Percentiles rank a stretch among this genome's conserved stretches.
Evolutionary conservation across 1,284 basidiomycete species (phyloP).

Genomic region (Phlebopus sp.): DNA sequence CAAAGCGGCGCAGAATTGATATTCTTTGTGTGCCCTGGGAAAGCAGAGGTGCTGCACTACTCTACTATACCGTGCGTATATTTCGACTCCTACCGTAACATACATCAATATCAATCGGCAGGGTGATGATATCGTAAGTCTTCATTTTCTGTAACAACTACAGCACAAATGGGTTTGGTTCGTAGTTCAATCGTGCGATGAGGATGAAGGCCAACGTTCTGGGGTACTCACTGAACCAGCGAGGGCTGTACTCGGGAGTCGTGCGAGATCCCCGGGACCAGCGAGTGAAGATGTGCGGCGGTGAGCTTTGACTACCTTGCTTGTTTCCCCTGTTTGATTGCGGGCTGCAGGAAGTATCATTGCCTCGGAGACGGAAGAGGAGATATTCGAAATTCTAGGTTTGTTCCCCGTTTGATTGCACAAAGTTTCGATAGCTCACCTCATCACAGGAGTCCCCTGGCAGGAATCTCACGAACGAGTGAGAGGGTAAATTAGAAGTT

Average conservation of each 20-base stretch:
- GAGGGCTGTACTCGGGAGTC: constrained; percentile 71
- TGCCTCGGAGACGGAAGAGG: constrained; percentile 79
- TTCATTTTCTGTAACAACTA: background rate
- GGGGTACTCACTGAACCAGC: constrained; percentile 86
- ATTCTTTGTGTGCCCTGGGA: constrained; percentile 76
- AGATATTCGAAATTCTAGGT: constrained; percentile 77
- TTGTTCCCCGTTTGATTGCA: constrained; percentile 18
- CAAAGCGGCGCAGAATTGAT: constrained; percentile 75
- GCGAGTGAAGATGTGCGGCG: constrained; percentile 60
- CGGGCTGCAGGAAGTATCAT: constrained; percentile 60
- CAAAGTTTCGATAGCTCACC: constrained; percentile 1
- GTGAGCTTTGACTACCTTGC: constrained; percentile 39
- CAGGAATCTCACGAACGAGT: constrained; percentile 74
- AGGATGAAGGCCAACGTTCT: constrained; percentile 78
- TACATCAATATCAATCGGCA: constrained; percentile 24
- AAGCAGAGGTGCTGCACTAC: constrained; percentile 75
- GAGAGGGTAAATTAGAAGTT: constrained; percentile 24
- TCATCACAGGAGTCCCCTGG: constrained; percentile 57
- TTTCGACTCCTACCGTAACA: background rate
- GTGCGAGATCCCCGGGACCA: constrained; percentile 66
- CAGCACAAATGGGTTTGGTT: background rate
- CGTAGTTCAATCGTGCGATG: constrained; percentile 86
- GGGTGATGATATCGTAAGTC: constrained; percentile 79
- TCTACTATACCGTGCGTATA: constrained; percentile 80
- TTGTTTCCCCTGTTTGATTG: background rate